Percentiles rank a stretch among this genome's conserved stretches.
Conservation (phyloP, 2,329 filamentous ascomycete genomes). For the Penicillium freii region DNA sequence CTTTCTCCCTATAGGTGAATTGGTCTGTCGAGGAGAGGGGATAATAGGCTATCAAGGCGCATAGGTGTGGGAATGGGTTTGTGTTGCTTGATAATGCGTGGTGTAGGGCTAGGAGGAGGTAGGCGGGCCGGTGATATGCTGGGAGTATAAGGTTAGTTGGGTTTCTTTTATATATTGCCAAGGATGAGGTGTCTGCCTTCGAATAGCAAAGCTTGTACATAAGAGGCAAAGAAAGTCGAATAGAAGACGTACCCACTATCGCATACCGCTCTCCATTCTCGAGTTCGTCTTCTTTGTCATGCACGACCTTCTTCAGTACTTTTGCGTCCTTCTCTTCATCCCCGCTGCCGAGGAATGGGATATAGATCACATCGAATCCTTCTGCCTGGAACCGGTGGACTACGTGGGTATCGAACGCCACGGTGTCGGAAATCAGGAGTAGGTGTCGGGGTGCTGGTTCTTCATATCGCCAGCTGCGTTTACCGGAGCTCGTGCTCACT, state of each 20-base stretch:
- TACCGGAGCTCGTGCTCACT: slow-evolving; percentile 16
- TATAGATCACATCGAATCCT: slow-evolving; percentile 57
- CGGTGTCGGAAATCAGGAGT: slow-evolving; percentile 31
- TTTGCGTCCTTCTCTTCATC: slow-evolving; percentile 50
- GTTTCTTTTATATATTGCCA: neutral
- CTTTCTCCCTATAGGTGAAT: slow-evolving; percentile 6
- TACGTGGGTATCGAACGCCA: slow-evolving; percentile 52
- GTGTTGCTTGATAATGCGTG: slow-evolving; percentile 45
- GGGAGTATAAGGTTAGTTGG: neutral
- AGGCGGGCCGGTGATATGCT: slow-evolving; percentile 61
- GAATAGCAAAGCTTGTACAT: neutral
- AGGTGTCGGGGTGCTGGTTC: slow-evolving; percentile 27
- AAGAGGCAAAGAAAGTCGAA: neutral
- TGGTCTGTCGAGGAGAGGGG: slow-evolving; percentile 29
- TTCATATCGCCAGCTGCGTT: slow-evolving; percentile 14
- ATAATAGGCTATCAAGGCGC: slow-evolving; percentile 61
- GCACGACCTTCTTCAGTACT: slow-evolving; percentile 48
- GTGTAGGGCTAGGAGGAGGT: slow-evolving; percentile 51
- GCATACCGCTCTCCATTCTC: slow-evolving; percentile 58
- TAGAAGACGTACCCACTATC: slow-evolving; percentile 52
- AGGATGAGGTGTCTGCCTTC: neutral
- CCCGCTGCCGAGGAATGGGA: slow-evolving; percentile 43
- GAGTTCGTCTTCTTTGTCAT: slow-evolving; percentile 52
- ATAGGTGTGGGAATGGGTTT: slow-evolving; percentile 56
- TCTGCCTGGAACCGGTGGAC: slow-evolving; percentile 56